phyloP scores from a whole-genome alignment of 2,329 filamentous ascomycete genomes.

The Pestalotiopsis sp. region DNA sequence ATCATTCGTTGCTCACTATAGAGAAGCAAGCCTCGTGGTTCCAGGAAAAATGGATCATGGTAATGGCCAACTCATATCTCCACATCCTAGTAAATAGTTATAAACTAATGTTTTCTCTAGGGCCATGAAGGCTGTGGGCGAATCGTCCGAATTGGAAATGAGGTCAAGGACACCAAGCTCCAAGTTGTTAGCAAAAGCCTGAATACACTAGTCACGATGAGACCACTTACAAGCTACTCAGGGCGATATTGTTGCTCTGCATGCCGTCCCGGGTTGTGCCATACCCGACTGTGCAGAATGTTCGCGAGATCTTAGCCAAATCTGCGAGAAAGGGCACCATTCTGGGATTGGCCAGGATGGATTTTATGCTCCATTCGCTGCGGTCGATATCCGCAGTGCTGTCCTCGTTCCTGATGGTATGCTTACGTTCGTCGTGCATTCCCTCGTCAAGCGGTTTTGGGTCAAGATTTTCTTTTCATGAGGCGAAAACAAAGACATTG shows the following conservation, averaged over 20 bases:
- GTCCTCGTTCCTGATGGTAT: conserved; percentile 24
- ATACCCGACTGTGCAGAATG: conserved; percentile 37
- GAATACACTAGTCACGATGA: not conserved
- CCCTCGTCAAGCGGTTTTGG: not conserved
- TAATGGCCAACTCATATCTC: not conserved
- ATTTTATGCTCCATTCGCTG: conserved; percentile 42
- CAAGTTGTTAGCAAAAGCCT: not conserved
- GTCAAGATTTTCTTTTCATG: not conserved
- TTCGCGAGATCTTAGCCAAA: conserved; percentile 38
- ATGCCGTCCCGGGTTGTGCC: conserved; percentile 35
- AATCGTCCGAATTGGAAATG: conserved; percentile 24
- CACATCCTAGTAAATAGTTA: not conserved
- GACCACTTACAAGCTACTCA: not conserved
- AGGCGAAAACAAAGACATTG: not conserved
- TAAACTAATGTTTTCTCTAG: conserved; percentile 5
- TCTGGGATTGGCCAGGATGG: conserved; percentile 47
- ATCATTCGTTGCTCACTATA: conserved; percentile 31
- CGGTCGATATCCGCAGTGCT: conserved; percentile 26
- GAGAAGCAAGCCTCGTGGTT: conserved; percentile 33
- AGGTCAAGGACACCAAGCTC: conserved; percentile 11
- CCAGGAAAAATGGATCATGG: conserved; percentile 27
- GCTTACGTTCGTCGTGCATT: not conserved
- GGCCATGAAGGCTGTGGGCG: conserved; percentile 29
- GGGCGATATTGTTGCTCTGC: conserved; percentile 34
- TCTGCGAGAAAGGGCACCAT: conserved; percentile 39